Conservation (phyloP, 1,284 basidiomycete genomes). For the Ustilago cynodontis region DNA sequence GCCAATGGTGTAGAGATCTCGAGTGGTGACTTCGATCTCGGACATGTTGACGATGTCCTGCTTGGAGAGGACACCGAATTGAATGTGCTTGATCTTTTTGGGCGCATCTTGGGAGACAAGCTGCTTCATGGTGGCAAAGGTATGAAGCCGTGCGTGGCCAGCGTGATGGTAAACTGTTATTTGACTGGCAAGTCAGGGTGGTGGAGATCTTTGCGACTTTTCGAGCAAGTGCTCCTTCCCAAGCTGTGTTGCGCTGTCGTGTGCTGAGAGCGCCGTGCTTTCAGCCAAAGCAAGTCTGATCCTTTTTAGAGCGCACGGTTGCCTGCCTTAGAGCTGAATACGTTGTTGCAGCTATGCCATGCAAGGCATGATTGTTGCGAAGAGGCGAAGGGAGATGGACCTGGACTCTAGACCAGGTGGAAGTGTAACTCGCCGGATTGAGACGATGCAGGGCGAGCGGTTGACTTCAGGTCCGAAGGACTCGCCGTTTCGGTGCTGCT, state of each 20-base stretch:
- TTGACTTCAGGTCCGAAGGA: neutral
- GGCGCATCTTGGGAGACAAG: slow-evolving; percentile 68
- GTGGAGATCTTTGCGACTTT: neutral
- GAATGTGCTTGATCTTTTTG: slow-evolving; percentile 70
- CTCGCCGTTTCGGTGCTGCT: too few relatives aligned
- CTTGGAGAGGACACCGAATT: slow-evolving; percentile 69
- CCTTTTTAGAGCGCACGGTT: too few relatives aligned
- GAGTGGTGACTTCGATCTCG: slow-evolving; percentile 67
- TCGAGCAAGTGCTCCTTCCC: neutral
- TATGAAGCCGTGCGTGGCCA: slow-evolving; percentile 18
- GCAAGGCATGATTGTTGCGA: slow-evolving; percentile 2
- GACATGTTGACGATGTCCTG: slow-evolving; percentile 69
- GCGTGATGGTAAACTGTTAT: neutral
- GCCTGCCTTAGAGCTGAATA: neutral
- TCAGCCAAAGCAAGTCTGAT: neutral
- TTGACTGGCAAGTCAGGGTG: neutral
- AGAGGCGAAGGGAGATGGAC: neutral
- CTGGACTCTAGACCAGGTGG: neutral
- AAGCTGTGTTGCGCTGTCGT: neutral
- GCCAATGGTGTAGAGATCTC: slow-evolving; percentile 65
- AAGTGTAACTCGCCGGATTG: neutral
- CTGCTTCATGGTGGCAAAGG: slow-evolving; percentile 63
- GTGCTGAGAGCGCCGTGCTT: neutral
- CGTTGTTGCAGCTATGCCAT: neutral
- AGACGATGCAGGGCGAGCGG: neutral